These are phyloP conservation scores for Acanthamoeba sp. DNA, from an alignment of 208 protist species.

Conservation along the genomic window DNA sequence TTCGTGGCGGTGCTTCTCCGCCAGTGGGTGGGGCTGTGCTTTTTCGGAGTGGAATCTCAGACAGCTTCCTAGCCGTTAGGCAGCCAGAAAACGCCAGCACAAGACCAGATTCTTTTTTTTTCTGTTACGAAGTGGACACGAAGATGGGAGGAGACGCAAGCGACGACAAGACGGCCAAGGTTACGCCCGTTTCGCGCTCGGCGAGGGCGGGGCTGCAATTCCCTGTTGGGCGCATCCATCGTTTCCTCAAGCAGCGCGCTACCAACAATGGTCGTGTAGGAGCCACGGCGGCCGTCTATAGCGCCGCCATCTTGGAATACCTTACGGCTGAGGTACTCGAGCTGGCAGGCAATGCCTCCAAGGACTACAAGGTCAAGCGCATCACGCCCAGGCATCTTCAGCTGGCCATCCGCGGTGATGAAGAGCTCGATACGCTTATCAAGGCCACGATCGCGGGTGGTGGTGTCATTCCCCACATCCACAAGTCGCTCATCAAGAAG, in stretches of 20 bases:
- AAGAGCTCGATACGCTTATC: slow-evolving; percentile 99
- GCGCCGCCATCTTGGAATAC: slow-evolving; percentile 99
- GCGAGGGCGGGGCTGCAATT: slow-evolving; percentile 93
- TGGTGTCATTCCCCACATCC: slow-evolving; percentile 93
- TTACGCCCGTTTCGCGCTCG: slow-evolving; percentile 92
- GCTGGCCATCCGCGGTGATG: slow-evolving; percentile 98
- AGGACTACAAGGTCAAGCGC: slow-evolving; percentile 97
- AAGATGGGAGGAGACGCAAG: background rate
- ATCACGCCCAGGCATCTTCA: slow-evolving; percentile 99
- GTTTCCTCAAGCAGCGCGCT: slow-evolving; percentile 97
- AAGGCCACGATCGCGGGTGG: slow-evolving; percentile 94
- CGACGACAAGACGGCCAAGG: slow-evolving; percentile 64
- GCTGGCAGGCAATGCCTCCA: slow-evolving; percentile 97
- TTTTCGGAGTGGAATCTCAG: too few species aligned
- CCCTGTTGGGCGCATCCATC: slow-evolving; percentile 99
- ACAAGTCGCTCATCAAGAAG: slow-evolving; percentile 91
- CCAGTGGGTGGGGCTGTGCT: too few species aligned
- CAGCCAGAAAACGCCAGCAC: too few species aligned
- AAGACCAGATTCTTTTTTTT: too few species aligned
- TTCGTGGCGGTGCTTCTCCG: too few species aligned
- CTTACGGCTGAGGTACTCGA: slow-evolving; percentile 99
- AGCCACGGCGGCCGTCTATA: slow-evolving; percentile 98
- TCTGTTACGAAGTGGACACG: too few species aligned
- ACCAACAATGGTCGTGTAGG: slow-evolving; percentile 96
- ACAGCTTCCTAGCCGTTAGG: too few species aligned